Conservation (phyloP, 768 basidiomycete species). For the Russula vinacea region DNA sequence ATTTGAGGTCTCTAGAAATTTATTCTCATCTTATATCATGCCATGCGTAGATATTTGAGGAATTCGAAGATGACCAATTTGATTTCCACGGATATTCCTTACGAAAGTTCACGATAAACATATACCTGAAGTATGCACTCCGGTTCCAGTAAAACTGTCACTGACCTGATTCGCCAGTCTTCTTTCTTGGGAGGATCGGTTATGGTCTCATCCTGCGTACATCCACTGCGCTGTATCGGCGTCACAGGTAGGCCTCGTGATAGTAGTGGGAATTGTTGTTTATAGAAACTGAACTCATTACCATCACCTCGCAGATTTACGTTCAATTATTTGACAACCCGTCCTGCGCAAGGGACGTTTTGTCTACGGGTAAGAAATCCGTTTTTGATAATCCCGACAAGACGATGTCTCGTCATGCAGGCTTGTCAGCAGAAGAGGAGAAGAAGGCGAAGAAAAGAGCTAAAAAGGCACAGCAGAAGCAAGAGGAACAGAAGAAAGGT, state of each 20-base stretch:
- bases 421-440: slow-evolving; percentile 53
- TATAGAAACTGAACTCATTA: slow-evolving; percentile 13
- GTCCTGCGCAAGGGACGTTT: slow-evolving; percentile 45
- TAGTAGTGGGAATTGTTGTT: not conserved
- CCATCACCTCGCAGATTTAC: slow-evolving; percentile 57
- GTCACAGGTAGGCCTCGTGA: slow-evolving; percentile 48
- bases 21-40: not conserved
- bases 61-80: slow-evolving; percentile 92
- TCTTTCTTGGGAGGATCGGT: slow-evolving; percentile 74
- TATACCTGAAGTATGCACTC: slow-evolving; percentile 73
- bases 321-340: slow-evolving; percentile 70
- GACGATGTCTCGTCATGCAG: slow-evolving; percentile 35
- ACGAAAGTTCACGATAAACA: slow-evolving; percentile 81
- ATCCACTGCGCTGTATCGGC: slow-evolving; percentile 68
- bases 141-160: not conserved
- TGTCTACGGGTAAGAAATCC: slow-evolving; percentile 33
- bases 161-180: slow-evolving; percentile 47
- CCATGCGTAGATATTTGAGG: slow-evolving; percentile 64
- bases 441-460: slow-evolving; percentile 87
- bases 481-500: slow-evolving; percentile 76
- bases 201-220: slow-evolving; percentile 77
- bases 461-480: slow-evolving; percentile 71
- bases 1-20: not conserved
- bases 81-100: slow-evolving; percentile 97
- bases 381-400: not conserved